Base-by-base conservation (phyloP, 306 rosid genomes). In the Notholithocarpus densiflorus region DNA sequence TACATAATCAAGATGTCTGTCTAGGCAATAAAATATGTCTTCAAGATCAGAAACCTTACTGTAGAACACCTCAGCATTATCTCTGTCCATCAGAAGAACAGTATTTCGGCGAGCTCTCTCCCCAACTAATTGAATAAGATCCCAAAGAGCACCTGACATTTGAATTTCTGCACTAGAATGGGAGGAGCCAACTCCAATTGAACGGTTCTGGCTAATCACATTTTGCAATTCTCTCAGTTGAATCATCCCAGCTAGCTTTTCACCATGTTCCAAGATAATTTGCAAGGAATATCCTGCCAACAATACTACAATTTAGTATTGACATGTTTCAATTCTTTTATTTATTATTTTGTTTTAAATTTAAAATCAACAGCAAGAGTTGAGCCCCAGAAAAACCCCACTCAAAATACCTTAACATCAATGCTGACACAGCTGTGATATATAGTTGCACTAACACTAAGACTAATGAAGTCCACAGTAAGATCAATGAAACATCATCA, bases 81-180 rank as follows among this genome's bases (percentile, higher is more conserved):
- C 98, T 82, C 98, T 92, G 79, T 95, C 98, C 98, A 92, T 95
- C 79, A 95, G 84, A 84, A 95, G 94, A 80, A 95, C 96, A 75
- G 96, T 92, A 86, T 87, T 92, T 72, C 96, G 80, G 31, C 98
- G 95, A 57, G 97, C 89, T 82, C 95, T 87, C 80, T 92, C 98
- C 80, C 98, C 98, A 78, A 95, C 97, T 77, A 89, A 80, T 82
- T 92, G 98, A 81, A 95, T 86, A 85, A 95, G 84, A 90, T 95
- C 98, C 98, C 98, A 95, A 53, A 95, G 90, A 81, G 97, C 95
- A 73, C 98, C 97, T 69, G 98, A 86, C 81, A 84, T 80, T 23
- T 88, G 95, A 78, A 82, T 82, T 80, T 90, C 94, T 65, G 75
- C 64, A 82, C 77, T 84, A 62, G 88, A 78, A 84, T 60, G 74